These are phyloP conservation scores for Elongisporangium anandrum DNA, from an alignment of 352 stramenopile genomes.

Conservation along the genomic window DNA sequence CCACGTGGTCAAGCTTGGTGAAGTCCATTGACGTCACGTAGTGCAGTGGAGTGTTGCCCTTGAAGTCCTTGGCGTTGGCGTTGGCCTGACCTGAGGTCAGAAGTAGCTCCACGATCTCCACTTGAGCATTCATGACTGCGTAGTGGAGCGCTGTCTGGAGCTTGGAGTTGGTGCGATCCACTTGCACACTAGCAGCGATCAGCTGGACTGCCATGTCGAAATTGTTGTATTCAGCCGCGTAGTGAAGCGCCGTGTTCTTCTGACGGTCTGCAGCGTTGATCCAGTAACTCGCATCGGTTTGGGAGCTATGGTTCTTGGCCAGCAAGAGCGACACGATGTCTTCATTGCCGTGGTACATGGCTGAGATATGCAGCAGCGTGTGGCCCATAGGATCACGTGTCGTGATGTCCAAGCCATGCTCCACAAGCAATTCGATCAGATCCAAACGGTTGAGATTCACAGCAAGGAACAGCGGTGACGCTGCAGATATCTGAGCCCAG, in stretches of 20 bases:
- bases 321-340: constrained; percentile 7
- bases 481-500: no score
- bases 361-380: constrained; percentile 26
- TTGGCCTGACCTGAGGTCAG: constrained; percentile 19
- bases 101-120: constrained; percentile 17
- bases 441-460: constrained; percentile 11
- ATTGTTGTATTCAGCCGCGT: constrained; percentile 18
- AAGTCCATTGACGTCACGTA: constrained; percentile 17
- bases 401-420: constrained; percentile 11
- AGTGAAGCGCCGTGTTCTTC: constrained; percentile 28
- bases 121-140: constrained; percentile 17
- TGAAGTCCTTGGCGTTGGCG: constrained; percentile 16
- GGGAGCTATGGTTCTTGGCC: constrained; percentile 19
- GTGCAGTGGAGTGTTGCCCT: constrained; percentile 22
- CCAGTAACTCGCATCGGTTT: constrained; percentile 8
- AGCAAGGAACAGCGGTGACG: constrained; percentile 24
- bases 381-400: constrained; percentile 17
- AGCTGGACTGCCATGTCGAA: constrained; percentile 12
- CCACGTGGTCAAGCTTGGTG: constrained; percentile 20
- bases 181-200: constrained; percentile 10
- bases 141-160: constrained; percentile 17
- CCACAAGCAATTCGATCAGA: constrained; percentile 21
- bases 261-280: constrained; percentile 20
- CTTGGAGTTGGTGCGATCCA: constrained; percentile 17
- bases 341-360: constrained; percentile 17